Percentiles rank a stretch among this genome's conserved stretches.
These are phyloP conservation scores for Podospora fimiseda DNA, from an alignment of 495 filamentous ascomycete genomes.

Conservation along the genomic window DNA sequence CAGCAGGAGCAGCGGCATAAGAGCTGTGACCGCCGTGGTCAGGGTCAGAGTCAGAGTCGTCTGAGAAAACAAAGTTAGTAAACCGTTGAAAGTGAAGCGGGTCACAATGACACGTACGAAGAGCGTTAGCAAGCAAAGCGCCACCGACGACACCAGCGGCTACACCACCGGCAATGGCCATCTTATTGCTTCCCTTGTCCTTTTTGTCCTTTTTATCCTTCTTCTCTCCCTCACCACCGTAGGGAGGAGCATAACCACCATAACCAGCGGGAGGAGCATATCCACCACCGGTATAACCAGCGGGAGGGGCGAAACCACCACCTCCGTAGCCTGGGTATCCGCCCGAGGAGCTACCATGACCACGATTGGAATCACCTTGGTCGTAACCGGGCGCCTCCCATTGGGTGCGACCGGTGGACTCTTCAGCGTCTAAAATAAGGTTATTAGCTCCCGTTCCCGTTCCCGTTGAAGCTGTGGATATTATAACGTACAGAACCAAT, in stretches of 20 bases:
- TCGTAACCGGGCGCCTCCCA: conserved; percentile 49
- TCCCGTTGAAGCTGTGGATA: background rate
- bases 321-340: background rate
- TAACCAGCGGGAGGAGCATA: conserved; percentile 20
- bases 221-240: conserved; percentile 27
- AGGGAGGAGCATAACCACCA: conserved; percentile 19
- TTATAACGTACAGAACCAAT: conserved; percentile 44
- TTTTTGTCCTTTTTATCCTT: conserved; percentile 43
- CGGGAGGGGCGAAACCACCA: conserved; percentile 4
- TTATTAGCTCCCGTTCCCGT: background rate
- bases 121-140: conserved; percentile 48
- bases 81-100: background rate
- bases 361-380: conserved; percentile 11
- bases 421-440: conserved; percentile 36
- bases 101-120: conserved; percentile 34
- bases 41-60: conserved; percentile 24
- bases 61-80: conserved; percentile 10
- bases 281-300: conserved; percentile 17
- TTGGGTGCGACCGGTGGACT: conserved; percentile 52
- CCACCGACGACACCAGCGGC: conserved; percentile 52
- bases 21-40: conserved; percentile 12
- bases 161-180: conserved; percentile 47
- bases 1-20: conserved; percentile 2
- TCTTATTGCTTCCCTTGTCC: conserved; percentile 33
- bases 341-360: background rate